Percentiles rank a stretch among this genome's conserved stretches.
Evolutionary conservation across 2,329 filamentous ascomycete genomes (phyloP).

Genomic region (Fusarium dlaminii): DNA sequence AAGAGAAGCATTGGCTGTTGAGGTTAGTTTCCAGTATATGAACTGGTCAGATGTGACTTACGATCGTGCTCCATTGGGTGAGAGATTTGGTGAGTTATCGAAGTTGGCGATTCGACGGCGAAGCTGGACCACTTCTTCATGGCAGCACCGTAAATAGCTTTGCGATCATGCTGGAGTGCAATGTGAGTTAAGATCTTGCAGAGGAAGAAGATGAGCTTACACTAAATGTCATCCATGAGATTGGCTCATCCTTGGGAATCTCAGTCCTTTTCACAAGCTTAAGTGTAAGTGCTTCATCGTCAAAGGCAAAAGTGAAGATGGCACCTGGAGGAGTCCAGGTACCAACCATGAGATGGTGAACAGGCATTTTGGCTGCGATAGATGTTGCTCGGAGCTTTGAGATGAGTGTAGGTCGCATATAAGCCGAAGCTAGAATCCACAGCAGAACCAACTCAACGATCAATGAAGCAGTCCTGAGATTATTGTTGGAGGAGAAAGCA

Average conservation of each 20-base stretch:
- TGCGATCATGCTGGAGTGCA: conserved; percentile 73
- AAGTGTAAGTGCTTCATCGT: conserved; percentile 80
- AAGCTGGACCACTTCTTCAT: conserved; percentile 96
- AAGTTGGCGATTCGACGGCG: conserved; percentile 76
- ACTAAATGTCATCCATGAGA: conserved; percentile 94
- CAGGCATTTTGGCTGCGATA: conserved; percentile 65
- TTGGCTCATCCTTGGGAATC: conserved; percentile 84
- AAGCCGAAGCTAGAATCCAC: neutral
- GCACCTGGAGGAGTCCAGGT: conserved; percentile 91
- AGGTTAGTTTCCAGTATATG: neutral
- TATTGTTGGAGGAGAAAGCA: neutral
- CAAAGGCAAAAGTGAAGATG: conserved; percentile 89
- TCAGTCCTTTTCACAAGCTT: conserved; percentile 81
- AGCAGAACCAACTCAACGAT: neutral
- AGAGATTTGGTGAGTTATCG: conserved; percentile 79
- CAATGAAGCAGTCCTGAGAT: neutral
- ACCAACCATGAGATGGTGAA: conserved; percentile 90
- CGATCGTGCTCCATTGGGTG: conserved; percentile 80
- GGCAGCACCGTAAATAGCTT: conserved; percentile 86
- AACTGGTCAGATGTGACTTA: conserved; percentile 53
- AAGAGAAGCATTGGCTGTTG: conserved; percentile 71
- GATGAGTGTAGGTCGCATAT: conserved; percentile 23
- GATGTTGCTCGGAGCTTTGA: conserved; percentile 24
- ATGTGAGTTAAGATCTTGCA: neutral
- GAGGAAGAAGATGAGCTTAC: conserved; percentile 58